Percentiles rank a stretch among this genome's conserved stretches.
These are phyloP conservation scores for Huiozyma sinensis DNA, from an alignment of 805 yeast genomes.

Conservation along the genomic window DNA sequence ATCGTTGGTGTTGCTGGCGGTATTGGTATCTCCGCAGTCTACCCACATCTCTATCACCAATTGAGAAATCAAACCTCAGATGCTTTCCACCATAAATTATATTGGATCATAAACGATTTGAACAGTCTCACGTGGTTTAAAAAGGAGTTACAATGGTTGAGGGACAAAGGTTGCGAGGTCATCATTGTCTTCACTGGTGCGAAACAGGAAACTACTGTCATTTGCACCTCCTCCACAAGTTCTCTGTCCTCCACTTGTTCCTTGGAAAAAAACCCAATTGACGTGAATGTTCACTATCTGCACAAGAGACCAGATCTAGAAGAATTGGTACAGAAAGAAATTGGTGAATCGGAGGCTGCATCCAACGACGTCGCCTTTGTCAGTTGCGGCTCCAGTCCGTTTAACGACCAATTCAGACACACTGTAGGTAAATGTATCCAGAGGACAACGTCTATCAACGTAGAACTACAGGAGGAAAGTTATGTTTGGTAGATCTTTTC, in stretches of 20 bases:
- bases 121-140: constrained; percentile 40
- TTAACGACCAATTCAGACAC: constrained; percentile 47
- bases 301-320: constrained; percentile 40
- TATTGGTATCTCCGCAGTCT: constrained; percentile 44
- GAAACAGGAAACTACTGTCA: neutral
- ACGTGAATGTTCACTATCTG: constrained; percentile 7
- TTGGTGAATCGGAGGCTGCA: constrained; percentile 25
- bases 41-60: constrained; percentile 30
- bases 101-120: constrained; percentile 55
- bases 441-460: constrained; percentile 16
- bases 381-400: constrained; percentile 51
- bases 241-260: neutral
- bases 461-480: constrained; percentile 28
- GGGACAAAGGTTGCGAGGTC: constrained; percentile 22
- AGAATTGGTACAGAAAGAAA: constrained; percentile 29
- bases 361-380: constrained; percentile 41
- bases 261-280: neutral
- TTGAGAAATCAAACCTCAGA: constrained; percentile 7
- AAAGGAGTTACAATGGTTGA: constrained; percentile 31
- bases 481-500: constrained; percentile 18
- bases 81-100: constrained; percentile 31
- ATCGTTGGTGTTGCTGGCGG: constrained; percentile 40
- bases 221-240: neutral
- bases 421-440: constrained; percentile 34
- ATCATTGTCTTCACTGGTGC: constrained; percentile 5